phyloP scores from a whole-genome alignment of 768 basidiomycete genomes.

The Tephrocybe sp. region DNA sequence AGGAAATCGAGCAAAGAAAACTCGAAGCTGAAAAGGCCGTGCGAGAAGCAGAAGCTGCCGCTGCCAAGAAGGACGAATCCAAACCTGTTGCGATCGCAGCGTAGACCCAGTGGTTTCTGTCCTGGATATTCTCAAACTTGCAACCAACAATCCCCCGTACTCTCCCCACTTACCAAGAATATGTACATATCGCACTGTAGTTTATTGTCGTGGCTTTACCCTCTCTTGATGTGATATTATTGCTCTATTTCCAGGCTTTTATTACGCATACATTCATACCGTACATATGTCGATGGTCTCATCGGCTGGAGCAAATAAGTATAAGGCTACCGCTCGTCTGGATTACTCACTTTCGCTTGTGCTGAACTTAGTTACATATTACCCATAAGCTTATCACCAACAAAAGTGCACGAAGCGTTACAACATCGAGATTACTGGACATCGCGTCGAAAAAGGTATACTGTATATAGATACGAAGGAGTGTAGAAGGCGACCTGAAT shows the following conservation, averaged over 20 bases:
- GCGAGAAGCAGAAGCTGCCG: conserved; percentile 60
- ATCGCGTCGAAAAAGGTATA: conserved; percentile 3
- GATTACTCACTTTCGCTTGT: no score
- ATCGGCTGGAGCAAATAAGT: conserved; percentile 17
- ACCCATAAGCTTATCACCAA: no score
- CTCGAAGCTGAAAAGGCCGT: conserved; percentile 64
- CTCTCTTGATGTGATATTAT: conserved; percentile 12
- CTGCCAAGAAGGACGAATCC: conserved; percentile 61
- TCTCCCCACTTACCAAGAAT: conserved; percentile 10
- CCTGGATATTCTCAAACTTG: conserved; percentile 5
- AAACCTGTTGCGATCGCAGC: conserved; percentile 49
- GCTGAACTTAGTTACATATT: no score
- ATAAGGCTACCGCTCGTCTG: no score
- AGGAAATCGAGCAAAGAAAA: conserved; percentile 69
- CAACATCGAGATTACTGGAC: no score
- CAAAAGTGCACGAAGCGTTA: no score
- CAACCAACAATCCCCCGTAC: background rate
- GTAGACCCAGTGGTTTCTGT: conserved; percentile 17
- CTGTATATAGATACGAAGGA: background rate
- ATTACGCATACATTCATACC: conserved; percentile 2
- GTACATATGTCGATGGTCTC: conserved; percentile 11
- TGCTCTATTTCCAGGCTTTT: conserved; percentile 12
- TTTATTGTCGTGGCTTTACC: conserved; percentile 12
- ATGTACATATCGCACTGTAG: conserved; percentile 27
- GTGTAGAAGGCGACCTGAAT: background rate